Evolutionary conservation across 306 rosid species (phyloP).

Genomic region (Dryas drummondii): DNA sequence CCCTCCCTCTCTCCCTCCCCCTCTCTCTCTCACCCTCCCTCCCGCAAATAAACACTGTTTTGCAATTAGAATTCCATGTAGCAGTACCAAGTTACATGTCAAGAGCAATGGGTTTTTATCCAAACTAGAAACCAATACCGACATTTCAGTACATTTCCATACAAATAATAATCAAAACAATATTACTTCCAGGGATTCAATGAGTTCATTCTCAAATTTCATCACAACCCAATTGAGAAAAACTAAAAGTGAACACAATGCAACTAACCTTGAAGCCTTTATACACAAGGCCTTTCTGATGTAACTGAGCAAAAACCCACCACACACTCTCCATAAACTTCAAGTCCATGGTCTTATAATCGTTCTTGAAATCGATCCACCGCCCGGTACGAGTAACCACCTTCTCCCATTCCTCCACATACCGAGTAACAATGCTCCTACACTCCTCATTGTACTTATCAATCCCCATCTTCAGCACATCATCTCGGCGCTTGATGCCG

Average conservation of each 20-base stretch:
- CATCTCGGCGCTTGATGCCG: constrained; percentile 69
- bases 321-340: constrained; percentile 89
- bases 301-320: constrained; percentile 91
- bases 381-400: constrained; percentile 69
- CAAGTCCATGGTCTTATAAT: constrained; percentile 90
- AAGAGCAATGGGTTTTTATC: no score
- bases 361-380: constrained; percentile 86
- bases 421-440: constrained; percentile 80
- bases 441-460: constrained; percentile 85
- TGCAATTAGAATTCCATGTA: no score
- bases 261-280: constrained; percentile 85
- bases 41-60: no score
- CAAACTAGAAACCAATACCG: no score
- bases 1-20: no score
- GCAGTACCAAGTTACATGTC: no score
- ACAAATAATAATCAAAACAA: no score
- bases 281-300: constrained; percentile 68
- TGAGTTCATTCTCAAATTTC: no score
- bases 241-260: neutral
- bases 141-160: no score
- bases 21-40: no score
- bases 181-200: no score
- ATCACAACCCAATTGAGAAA: neutral
- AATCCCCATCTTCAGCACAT: constrained; percentile 73
- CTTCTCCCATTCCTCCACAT: constrained; percentile 79